Evolutionary conservation across 2,329 filamentous ascomycete genomes (phyloP), one percentile per base, ranked within the genome.

Genomic region (Colletotrichum sp.): DNA sequence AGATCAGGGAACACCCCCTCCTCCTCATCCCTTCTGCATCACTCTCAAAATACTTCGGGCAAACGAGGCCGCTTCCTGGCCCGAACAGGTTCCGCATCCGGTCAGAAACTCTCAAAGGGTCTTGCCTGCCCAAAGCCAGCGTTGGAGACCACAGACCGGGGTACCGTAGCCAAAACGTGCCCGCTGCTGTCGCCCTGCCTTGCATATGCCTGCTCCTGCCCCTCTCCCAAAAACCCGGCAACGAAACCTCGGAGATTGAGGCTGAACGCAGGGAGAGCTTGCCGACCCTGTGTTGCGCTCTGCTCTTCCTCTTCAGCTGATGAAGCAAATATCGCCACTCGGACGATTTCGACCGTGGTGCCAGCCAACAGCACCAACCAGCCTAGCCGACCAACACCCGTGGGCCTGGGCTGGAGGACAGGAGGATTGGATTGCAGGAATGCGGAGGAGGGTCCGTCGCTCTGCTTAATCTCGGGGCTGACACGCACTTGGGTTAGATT

Each of bases 271-370:
- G 39, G 39, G 9, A 49, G 26, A 26, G 26, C 26, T 26, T 26
- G 26, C 39, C 39, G 39, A n/a, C 18, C 16, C 36, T 39, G 36
- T 49, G 9, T n/a, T 7, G 39, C 18, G 39, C 9, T 12, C 18
- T 9, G 5, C 4, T 10, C 39, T 7, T 49, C 24, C 28, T 26
- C 24, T 32, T 57, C 34, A 49, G 30, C 59, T 49, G 66, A 16
- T 13, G 13, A n/a, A 65, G 44, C 24, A 59, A n/a, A 16, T 12
- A 21, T 26, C 8, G 13, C 39, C 49, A 30, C 71, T 75, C 60
- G 52, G 66, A 71, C 68, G 18, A 28, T 71, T 71, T 66, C n/a
- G 49, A 57, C 72, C 59, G 67, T 74, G 72, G 26, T 59, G 24
- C 13, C 13, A 59, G 52, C 39, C 36, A 55, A 2, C n/a, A 57